A percentile compares a stretch with the other conserved stretches of the same genome.
Evolutionary conservation across 495 filamentous ascomycete species (phyloP).

Genomic region (Lasiosphaeria ovina): DNA sequence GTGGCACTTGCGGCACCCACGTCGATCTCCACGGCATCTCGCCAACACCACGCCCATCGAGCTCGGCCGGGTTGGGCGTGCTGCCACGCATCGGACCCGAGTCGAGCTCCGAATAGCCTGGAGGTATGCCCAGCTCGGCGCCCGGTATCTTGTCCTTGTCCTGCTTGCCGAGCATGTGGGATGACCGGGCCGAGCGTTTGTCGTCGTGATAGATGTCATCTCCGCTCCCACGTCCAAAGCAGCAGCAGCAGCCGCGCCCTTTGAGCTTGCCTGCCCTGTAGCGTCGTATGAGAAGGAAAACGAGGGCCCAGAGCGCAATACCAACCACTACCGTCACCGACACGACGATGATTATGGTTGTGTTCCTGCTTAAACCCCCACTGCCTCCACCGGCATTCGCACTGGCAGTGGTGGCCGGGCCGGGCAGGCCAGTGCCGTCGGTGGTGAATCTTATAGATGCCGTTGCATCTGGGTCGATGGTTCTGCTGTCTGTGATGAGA

Average conservation of each 20-base stretch:
- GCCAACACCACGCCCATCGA: slow-evolving; percentile 24
- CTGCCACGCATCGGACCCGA: slow-evolving; percentile 20
- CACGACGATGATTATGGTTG: slow-evolving; percentile 32
- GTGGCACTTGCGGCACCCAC: slow-evolving; percentile 15
- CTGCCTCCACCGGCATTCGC: background rate
- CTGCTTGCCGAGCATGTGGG: background rate
- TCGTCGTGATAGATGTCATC: background rate
- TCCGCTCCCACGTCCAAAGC: background rate
- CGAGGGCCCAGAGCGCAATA: slow-evolving; percentile 25
- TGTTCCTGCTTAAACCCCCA: slow-evolving; percentile 15
- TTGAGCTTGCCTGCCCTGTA: slow-evolving; percentile 24
- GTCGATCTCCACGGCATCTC: slow-evolving; percentile 9
- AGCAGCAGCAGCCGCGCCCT: background rate
- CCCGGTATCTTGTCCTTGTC: background rate
- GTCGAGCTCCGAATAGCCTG: slow-evolving; percentile 15
- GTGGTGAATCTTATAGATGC: background rate
- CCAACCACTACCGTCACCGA: slow-evolving; percentile 30
- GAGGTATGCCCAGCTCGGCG: slow-evolving; percentile 5
- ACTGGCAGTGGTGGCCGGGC: background rate
- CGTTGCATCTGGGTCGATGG: background rate
- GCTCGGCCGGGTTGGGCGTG: slow-evolving; percentile 28
- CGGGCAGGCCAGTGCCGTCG: background rate
- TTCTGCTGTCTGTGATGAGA: slow-evolving; percentile 11
- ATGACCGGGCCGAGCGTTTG: background rate
- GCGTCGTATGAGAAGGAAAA: slow-evolving; percentile 24